Percentiles rank a stretch among this genome's conserved stretches.
These are phyloP conservation scores for Didymosphaeria variabile DNA, from an alignment of 2,329 filamentous ascomycete species.

Conservation along the genomic window DNA sequence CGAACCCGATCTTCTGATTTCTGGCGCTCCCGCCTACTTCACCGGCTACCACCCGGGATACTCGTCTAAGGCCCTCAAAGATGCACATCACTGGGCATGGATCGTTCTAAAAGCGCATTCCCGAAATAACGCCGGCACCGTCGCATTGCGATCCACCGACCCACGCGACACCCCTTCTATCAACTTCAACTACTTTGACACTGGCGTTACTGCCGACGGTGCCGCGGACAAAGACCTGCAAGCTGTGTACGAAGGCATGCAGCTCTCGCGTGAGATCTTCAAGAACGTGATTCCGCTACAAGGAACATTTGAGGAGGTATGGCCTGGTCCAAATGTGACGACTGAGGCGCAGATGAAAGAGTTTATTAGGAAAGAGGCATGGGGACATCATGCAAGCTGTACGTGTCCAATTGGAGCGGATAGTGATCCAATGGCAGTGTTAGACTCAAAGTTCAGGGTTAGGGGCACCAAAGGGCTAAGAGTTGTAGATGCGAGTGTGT, in stretches of 20 bases:
- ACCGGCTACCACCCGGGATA: slow-evolving; percentile 64
- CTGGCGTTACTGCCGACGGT: slow-evolving; percentile 65
- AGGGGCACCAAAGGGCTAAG: slow-evolving; percentile 61
- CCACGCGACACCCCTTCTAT: slow-evolving; percentile 70
- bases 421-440: slow-evolving; percentile 59
- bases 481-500: slow-evolving; percentile 46
- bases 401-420: slow-evolving; percentile 66
- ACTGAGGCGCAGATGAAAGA: slow-evolving; percentile 54
- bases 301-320: slow-evolving; percentile 56
- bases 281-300: slow-evolving; percentile 52
- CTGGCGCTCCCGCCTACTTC: slow-evolving; percentile 64
- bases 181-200: slow-evolving; percentile 33
- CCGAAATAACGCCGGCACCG: slow-evolving; percentile 67
- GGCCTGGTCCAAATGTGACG: slow-evolving; percentile 58
- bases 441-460: slow-evolving; percentile 64
- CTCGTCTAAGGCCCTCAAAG: slow-evolving; percentile 54
- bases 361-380: slow-evolving; percentile 39
- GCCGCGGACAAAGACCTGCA: slow-evolving; percentile 63
- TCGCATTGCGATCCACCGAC: slow-evolving; percentile 66
- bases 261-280: slow-evolving; percentile 57
- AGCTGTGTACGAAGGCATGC: slow-evolving; percentile 65
- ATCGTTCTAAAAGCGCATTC: slow-evolving; percentile 68
- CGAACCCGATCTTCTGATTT: slow-evolving; percentile 62
- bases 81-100: slow-evolving; percentile 59
- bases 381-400: slow-evolving; percentile 65